phyloP scores from a whole-genome alignment of 177 flowering plant genomes.

The Vitis hybrid region DNA sequence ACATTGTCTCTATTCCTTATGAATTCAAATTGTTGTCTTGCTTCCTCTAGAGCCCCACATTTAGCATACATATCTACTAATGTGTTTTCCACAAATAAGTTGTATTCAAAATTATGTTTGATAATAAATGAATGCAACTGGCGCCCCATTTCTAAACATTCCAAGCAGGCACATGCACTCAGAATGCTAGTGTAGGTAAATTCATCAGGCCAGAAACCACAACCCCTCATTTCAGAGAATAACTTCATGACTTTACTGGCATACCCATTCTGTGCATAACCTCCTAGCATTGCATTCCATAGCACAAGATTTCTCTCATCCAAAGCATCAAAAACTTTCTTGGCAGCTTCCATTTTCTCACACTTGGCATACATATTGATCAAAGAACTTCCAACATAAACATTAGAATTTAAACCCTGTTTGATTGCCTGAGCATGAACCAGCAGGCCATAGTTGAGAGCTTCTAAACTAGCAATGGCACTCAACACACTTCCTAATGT shows the following conservation, averaged over 20 bases:
- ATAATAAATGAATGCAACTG: slow-evolving; percentile 72
- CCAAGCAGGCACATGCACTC: slow-evolving; percentile 67
- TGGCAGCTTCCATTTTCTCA: slow-evolving; percentile 54
- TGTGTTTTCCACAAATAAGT: slow-evolving; percentile 74
- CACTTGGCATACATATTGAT: slow-evolving; percentile 84
- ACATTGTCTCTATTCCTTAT: slow-evolving; percentile 54
- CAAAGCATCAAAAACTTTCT: slow-evolving; percentile 52
- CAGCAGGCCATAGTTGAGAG: slow-evolving; percentile 45
- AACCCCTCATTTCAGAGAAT: slow-evolving; percentile 45
- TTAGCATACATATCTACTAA: slow-evolving; percentile 90
- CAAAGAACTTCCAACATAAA: slow-evolving; percentile 81
- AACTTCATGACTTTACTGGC: slow-evolving; percentile 49
- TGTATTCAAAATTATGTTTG: slow-evolving; percentile 49
- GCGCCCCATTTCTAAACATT: slow-evolving; percentile 40
- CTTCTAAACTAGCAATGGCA: slow-evolving; percentile 57
- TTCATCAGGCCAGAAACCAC: slow-evolving; percentile 62
- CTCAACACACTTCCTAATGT: slow-evolving; percentile 83
- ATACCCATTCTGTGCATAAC: slow-evolving; percentile 63
- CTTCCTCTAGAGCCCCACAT: slow-evolving; percentile 56
- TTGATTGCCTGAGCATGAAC: slow-evolving; percentile 78
- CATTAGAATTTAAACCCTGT: slow-evolving; percentile 63
- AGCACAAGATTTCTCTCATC: slow-evolving; percentile 64
- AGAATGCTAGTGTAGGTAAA: slow-evolving; percentile 74
- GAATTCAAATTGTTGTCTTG: slow-evolving; percentile 60
- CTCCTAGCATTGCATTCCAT: slow-evolving; percentile 83